phyloP scores from a whole-genome alignment of 2,329 filamentous ascomycete species.

The Sordariomycetes sp. region DNA sequence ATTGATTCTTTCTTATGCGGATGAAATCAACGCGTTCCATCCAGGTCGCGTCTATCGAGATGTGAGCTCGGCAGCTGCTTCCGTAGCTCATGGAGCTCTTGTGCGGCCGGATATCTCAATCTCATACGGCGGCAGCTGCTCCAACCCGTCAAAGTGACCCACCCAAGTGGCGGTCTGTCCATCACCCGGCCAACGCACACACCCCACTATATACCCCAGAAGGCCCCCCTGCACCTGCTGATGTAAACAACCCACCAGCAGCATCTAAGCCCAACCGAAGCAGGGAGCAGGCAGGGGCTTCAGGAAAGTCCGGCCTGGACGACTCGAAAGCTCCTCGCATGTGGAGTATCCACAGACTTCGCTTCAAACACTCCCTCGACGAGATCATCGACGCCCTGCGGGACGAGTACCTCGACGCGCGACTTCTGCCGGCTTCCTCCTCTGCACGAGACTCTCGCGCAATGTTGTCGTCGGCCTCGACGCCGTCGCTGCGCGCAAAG shows the following conservation, averaged over 20 bases:
- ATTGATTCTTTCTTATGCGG: slow-evolving; percentile 2
- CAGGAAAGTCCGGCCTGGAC: neutral
- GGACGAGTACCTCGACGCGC: slow-evolving; percentile 20
- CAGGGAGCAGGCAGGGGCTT: neutral
- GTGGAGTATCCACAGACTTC: slow-evolving; percentile 4
- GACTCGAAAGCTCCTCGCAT: neutral
- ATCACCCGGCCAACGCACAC: slow-evolving; percentile 1
- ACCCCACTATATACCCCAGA: neutral
- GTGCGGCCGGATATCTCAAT: neutral
- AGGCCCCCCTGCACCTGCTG: neutral
- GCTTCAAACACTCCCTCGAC: slow-evolving; percentile 20
- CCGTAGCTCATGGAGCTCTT: neutral
- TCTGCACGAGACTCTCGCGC: slow-evolving; percentile 17
- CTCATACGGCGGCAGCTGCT: neutral
- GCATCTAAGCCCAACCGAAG: neutral
- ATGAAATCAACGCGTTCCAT: slow-evolving; percentile 6
- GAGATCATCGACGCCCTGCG: slow-evolving; percentile 15
- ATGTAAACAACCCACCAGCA: slow-evolving; percentile 2
- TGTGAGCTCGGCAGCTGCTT: neutral
- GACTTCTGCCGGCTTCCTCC: slow-evolving; percentile 29
- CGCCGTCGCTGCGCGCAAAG: slow-evolving; percentile 61
- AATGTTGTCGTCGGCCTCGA: slow-evolving; percentile 58
- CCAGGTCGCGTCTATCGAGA: slow-evolving; percentile 5
- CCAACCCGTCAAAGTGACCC: neutral
- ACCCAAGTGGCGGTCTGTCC: neutral